phyloP scores from a whole-genome alignment of 371 early-diverging fungal species.

The Mortierella sp. region DNA sequence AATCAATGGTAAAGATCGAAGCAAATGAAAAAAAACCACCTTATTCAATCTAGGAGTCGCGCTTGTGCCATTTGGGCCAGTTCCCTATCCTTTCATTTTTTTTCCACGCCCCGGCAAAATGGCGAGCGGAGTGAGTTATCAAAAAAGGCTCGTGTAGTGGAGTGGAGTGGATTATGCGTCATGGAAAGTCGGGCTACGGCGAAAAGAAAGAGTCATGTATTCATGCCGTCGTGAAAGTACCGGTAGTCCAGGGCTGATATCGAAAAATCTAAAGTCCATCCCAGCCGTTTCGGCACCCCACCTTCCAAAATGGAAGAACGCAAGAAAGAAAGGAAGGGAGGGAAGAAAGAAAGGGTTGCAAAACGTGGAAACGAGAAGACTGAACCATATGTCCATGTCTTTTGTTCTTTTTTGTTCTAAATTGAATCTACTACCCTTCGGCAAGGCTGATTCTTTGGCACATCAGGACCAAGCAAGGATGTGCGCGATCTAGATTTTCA shows the following conservation, averaged over 20 bases:
- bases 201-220: background rate
- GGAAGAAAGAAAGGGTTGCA: background rate
- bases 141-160: background rate
- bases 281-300: constrained; percentile 8
- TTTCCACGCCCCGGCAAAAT: constrained; percentile 1
- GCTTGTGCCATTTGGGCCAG: background rate
- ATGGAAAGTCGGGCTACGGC: background rate
- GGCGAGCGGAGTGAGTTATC: background rate
- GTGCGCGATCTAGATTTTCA: no score
- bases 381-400: no score
- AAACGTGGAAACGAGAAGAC: background rate
- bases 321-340: background rate
- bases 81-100: background rate
- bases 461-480: no score
- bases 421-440: background rate
- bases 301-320: background rate
- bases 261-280: background rate
- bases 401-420: background rate
- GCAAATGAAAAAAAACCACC: background rate
- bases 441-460: background rate
- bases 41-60: background rate
- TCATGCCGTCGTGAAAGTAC: background rate
- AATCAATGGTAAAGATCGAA: background rate
- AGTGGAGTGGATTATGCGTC: background rate
- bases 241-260: background rate